Conservation (phyloP, 306 rosid genomes). For the Dalbergia cultrata region DNA sequence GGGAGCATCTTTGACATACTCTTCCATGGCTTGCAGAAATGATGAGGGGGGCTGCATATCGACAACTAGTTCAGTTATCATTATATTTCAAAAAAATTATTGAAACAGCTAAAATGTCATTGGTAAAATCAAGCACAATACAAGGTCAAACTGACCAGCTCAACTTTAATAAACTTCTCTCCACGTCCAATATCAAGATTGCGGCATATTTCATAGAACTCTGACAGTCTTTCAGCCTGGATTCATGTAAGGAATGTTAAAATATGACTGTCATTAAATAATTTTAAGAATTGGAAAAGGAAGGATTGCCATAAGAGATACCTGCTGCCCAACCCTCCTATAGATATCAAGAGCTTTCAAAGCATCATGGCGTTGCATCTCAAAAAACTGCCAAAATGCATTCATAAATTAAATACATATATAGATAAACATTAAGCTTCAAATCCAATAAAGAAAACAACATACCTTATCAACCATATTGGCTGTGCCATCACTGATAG, state of each 20-base stretch:
- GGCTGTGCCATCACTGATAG: constrained; percentile 95
- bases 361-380: constrained; percentile 95
- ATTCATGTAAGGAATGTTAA: constrained; percentile 31
- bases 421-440: constrained; percentile 45
- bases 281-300: constrained; percentile 33
- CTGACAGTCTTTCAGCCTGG: constrained; percentile 95
- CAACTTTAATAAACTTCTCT: constrained; percentile 87
- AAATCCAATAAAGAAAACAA: constrained; percentile 43
- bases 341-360: constrained; percentile 90
- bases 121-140: constrained; percentile 39
- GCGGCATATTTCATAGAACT: constrained; percentile 93
- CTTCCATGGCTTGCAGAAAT: constrained; percentile 99
- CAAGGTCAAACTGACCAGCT: constrained; percentile 73
- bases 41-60: constrained; percentile 88
- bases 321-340: constrained; percentile 96
- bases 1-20: constrained; percentile 93
- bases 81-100: neutral
- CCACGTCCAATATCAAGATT: constrained; percentile 93
- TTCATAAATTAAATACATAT: constrained; percentile 49
- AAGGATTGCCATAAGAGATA: constrained; percentile 45
- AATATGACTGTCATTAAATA: constrained; percentile 27
- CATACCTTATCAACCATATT: constrained; percentile 98
- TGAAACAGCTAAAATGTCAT: constrained; percentile 11
- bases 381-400: constrained; percentile 80
- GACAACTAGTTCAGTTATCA: constrained; percentile 45